Base-by-base conservation (phyloP, 352 stramenopile genomes). In the Phytophthora megakarya region DNA sequence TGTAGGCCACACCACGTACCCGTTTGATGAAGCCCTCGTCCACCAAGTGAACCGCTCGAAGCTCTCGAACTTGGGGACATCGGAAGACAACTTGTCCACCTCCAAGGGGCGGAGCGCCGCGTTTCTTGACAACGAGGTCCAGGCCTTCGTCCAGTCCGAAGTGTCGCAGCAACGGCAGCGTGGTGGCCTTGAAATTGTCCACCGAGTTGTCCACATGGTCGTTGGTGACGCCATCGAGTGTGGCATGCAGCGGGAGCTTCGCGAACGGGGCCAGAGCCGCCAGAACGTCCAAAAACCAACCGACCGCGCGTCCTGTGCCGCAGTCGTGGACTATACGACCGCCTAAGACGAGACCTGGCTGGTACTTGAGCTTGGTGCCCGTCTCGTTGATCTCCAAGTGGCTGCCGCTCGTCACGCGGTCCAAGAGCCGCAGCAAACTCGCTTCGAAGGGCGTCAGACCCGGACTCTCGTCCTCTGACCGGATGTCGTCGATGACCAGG, bases 341-440 rank as follows among this genome's bases (percentile, higher is more conserved):
- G 19, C 97, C 97, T 22, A 98, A 80, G 42, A 99, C 85, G 52
- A 99, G 95, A 12, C 98, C 98, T 0, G 97, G 97, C 60, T 90
- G 88, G 74, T 99, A 99, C 67, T 93, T 87, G 43, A 99, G 86
- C 71, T 98, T 97, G 23, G 97, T 99, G 58, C 98, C 98, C 1
- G 97, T 99, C 63, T 98, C 95, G 72, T 99, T 99, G 83, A 99
- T 99, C 81, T 99, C 97, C 50, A 99, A 93, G 58, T 97, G 88
- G 47, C 86, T 98, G 39, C 98, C 98, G 74, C 98, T 99, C 10
- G 97, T 99, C 56, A 99, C 80, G 54, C 86, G 87, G 80, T 99
- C 97, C 38, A 99, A 69, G 10, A 99, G 76, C 26, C 97, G 92
- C 47, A 99, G 53, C 62, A 99, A 98, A 70, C 88, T 98, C 28